A percentile compares a stretch with the other conserved stretches of the same genome.
Evolutionary conservation across 257 asterid genomes (phyloP).

Genomic region (Ballota nigra): DNA sequence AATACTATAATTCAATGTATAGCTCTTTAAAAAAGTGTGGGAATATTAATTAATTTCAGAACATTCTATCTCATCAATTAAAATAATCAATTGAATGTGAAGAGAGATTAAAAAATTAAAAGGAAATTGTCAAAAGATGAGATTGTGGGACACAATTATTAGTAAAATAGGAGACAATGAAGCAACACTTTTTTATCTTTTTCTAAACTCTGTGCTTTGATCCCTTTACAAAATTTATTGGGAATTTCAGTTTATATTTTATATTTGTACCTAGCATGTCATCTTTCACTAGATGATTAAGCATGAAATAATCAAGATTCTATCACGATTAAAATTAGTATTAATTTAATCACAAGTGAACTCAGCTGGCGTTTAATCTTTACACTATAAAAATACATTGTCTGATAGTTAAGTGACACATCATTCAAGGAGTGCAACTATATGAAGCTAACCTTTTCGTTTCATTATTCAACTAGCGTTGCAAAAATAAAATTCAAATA

Average conservation of each 20-base stretch:
- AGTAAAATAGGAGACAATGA: slow-evolving; percentile 31
- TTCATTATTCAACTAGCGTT: too few species aligned
- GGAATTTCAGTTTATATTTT: slow-evolving; percentile 30
- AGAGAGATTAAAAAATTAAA: not conserved
- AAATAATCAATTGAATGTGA: slow-evolving; percentile 20
- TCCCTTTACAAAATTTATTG: slow-evolving; percentile 23
- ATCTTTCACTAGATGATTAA: not conserved
- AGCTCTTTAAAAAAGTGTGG: not conserved
- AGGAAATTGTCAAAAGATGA: slow-evolving; percentile 15
- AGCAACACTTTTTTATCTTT: slow-evolving; percentile 28
- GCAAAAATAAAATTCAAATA: too few species aligned
- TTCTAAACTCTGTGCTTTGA: slow-evolving; percentile 24
- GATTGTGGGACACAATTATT: slow-evolving; percentile 26
- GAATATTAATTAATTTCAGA: slow-evolving; percentile 6
- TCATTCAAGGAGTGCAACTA: too few species aligned
- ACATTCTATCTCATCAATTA: slow-evolving; percentile 5
- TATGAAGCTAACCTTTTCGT: too few species aligned
- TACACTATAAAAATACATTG: too few species aligned
- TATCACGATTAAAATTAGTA: not conserved
- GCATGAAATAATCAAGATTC: not conserved
- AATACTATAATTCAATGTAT: not conserved
- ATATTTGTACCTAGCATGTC: slow-evolving; percentile 4
- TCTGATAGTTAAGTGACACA: too few species aligned
- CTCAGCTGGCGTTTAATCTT: too few species aligned
- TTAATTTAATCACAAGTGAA: too few species aligned